A percentile compares a stretch with the other conserved stretches of the same genome.
Evolutionary conservation across 2,329 filamentous ascomycete species (phyloP).

Genomic region (Colletotrichum graminicola): DNA sequence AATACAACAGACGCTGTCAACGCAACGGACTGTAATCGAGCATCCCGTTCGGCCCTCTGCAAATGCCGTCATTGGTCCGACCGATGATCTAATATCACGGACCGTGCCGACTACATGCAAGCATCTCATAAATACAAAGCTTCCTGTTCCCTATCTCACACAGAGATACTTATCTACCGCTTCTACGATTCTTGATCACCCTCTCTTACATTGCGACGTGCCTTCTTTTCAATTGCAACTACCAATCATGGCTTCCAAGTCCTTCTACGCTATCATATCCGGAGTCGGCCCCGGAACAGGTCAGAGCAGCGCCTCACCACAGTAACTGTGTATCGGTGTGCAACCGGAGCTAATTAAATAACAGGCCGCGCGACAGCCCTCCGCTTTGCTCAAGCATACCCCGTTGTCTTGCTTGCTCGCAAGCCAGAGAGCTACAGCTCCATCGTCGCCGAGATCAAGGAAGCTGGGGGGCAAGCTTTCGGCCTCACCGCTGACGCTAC

Average conservation of each 20-base stretch:
- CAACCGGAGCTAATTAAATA: slow-evolving; percentile 46
- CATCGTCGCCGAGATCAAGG: slow-evolving; percentile 78
- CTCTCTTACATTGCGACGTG: neutral
- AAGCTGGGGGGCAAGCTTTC: slow-evolving; percentile 75
- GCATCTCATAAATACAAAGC: slow-evolving; percentile 17
- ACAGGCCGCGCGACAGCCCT: slow-evolving; percentile 64
- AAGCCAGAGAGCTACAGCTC: slow-evolving; percentile 72
- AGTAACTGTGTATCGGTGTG: slow-evolving; percentile 73
- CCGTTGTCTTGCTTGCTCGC: slow-evolving; percentile 81
- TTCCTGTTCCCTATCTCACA: neutral
- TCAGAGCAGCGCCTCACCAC: slow-evolving; percentile 53
- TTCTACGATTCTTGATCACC: neutral
- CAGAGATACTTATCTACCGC: too few relatives aligned
- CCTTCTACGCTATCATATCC: slow-evolving; percentile 74
- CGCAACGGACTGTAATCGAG: too few relatives aligned
- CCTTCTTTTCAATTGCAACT: neutral
- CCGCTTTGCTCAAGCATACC: slow-evolving; percentile 74
- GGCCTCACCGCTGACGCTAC: slow-evolving; percentile 77
- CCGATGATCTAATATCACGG: slow-evolving; percentile 30
- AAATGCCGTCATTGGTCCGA: slow-evolving; percentile 39
- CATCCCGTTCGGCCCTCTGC: slow-evolving; percentile 30
- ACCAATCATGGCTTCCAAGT: slow-evolving; percentile 48
- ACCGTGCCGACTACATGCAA: neutral
- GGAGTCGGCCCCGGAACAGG: slow-evolving; percentile 79
- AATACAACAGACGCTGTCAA: too few relatives aligned